Evolutionary conservation across 306 rosid genomes (phyloP), one percentile per base, ranked within the genome.

Genomic region (Calophaca sinica): DNA sequence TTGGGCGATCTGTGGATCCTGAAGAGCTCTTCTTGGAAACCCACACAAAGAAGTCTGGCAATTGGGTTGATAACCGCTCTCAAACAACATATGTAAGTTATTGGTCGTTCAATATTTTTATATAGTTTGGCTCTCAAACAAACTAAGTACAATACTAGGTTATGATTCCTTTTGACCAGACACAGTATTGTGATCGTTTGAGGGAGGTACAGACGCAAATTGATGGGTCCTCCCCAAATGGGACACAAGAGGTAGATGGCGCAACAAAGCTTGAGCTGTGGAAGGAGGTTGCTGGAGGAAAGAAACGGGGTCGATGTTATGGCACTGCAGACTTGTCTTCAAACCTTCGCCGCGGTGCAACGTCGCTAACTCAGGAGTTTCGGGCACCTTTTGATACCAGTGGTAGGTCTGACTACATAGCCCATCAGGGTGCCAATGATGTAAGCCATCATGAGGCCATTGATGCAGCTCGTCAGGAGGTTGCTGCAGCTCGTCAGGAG

Each of bases 261-360:
- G 57, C 55, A 1, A 66, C 41, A 12, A 66, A 66, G 55, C 38
- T 66, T 45, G 70, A 66, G n/a, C 5, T 66, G 55, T 66, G 55
- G 72, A 45, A 66, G 12, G 41, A 66, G 72, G 39, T 31, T 66
- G 41, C 57, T 29, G 55, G 72, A 9, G 55, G 72, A 4, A 66
- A 66, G 57, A 5, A 6, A 28, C 57, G 39, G 41, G 70, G 70
- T 26, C 70, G 51, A 9, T 63, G 70, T 63, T 63, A 63, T 41
- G 70, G 70, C 33, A 63, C 70, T 63, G 70, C 70, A 28, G 57
- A 66, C 55, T 66, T 66, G 32, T 13, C 72, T 66, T 28, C 31
- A 12, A 28, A 66, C 54, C 57, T 66, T 8, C 26, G 5, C 12
- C 41, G 6, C 2, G 72, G 72, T 66, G 57, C 3, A 28, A 26